phyloP scores from a whole-genome alignment of 176 grass and related monocot species.

The Thalia dealbata region DNA sequence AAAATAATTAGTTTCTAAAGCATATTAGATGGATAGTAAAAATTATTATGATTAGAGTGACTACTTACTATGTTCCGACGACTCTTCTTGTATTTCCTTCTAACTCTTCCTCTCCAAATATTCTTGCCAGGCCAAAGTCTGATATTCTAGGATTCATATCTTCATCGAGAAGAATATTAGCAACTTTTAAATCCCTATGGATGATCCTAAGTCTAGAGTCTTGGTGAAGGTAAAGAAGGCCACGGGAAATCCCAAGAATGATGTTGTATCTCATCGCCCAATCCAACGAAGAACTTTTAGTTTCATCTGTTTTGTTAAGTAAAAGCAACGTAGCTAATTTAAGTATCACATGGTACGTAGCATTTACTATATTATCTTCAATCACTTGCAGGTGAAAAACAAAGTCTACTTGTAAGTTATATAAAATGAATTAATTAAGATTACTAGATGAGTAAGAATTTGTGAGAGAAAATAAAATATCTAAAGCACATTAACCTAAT shows the following conservation, averaged over 20 bases:
- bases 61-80: slow-evolving; percentile 6
- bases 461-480: background rate
- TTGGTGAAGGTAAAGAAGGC: background rate
- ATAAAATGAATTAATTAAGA: no score
- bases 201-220: background rate
- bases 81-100: background rate
- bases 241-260: background rate
- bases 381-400: no score
- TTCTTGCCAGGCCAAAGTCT: slow-evolving; percentile 7
- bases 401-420: no score
- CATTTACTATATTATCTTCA: no score
- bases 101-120: background rate
- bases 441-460: no score
- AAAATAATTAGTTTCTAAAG: no score
- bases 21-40: no score
- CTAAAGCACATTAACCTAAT: background rate
- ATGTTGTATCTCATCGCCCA: background rate
- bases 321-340: no score
- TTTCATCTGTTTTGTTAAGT: background rate
- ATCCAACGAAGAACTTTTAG: background rate
- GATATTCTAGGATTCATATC: slow-evolving; percentile 4
- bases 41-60: no score
- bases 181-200: background rate
- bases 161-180: slow-evolving; percentile 3
- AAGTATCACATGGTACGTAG: no score